These are phyloP conservation scores for Xeromyces bisporus DNA, from an alignment of 495 filamentous ascomycete species.

Conservation along the genomic window DNA sequence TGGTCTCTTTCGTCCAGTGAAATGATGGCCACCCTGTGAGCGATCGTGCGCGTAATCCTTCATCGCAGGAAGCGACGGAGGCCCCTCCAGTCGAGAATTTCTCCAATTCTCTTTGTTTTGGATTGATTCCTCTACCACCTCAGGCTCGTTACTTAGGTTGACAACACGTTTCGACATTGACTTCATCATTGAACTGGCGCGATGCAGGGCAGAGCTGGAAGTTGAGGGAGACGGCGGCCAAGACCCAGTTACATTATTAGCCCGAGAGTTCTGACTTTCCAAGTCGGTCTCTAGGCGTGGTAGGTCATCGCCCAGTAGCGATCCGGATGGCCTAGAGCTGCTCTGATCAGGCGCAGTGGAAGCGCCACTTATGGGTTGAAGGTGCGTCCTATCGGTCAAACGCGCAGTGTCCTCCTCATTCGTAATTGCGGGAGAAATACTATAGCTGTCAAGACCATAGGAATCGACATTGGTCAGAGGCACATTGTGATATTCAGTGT, in stretches of 20 bases:
- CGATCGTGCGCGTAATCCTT: slow-evolving; percentile 38
- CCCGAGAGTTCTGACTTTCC: slow-evolving; percentile 25
- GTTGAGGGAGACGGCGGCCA: slow-evolving; percentile 52
- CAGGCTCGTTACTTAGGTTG: slow-evolving; percentile 82
- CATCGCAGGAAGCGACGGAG: slow-evolving; percentile 41
- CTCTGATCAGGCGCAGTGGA: slow-evolving; percentile 37
- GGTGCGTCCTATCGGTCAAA: slow-evolving; percentile 40
- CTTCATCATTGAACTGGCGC: slow-evolving; percentile 82
- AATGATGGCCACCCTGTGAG: slow-evolving; percentile 19
- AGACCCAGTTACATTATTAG: slow-evolving; percentile 33
- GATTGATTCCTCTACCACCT: slow-evolving; percentile 58
- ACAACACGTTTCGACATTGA: slow-evolving; percentile 97
- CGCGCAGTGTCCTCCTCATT: slow-evolving; percentile 55
- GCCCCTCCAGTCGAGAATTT: slow-evolving; percentile 34
- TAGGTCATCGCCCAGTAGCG: slow-evolving; percentile 48
- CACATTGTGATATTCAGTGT: slow-evolving; percentile 17
- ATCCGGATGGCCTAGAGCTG: slow-evolving; percentile 15
- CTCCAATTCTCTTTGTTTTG: slow-evolving; percentile 44
- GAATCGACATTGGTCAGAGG: slow-evolving; percentile 13
- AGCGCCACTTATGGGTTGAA: slow-evolving; percentile 53
- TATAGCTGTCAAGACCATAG: slow-evolving; percentile 31
- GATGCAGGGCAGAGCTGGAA: slow-evolving; percentile 46
- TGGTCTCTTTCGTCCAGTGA: slow-evolving; percentile 21
- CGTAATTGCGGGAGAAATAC: slow-evolving; percentile 22
- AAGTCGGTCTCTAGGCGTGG: slow-evolving; percentile 36